A percentile compares a stretch with the other conserved stretches of the same genome.
Conservation (phyloP, 23 red algal species). For the Gracilaria caudata region DNA sequence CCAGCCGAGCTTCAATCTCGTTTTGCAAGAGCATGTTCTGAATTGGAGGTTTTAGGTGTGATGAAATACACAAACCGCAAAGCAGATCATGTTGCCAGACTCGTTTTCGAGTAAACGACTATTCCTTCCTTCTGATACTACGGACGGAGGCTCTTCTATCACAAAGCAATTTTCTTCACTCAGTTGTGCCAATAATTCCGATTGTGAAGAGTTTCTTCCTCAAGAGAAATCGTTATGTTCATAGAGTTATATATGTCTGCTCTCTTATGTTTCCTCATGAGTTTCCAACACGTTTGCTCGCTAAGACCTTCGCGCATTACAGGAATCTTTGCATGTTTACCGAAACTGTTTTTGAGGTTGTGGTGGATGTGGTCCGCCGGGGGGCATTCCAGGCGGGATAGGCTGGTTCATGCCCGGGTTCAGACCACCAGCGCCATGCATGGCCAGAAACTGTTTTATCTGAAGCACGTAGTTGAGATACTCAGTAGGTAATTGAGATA, state of each 20-base stretch:
- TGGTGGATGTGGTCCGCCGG: conserved; percentile 1
- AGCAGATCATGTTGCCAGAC: conserved; percentile 48
- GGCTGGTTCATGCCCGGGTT: conserved; percentile 28
- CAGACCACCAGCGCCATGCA: conserved; percentile 10
- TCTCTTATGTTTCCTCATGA: not conserved
- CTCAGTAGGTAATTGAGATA: conserved; percentile 76
- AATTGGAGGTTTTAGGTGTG: conserved; percentile 52
- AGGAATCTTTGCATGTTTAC: not conserved
- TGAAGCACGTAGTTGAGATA: conserved; percentile 70
- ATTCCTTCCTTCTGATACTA: not conserved
- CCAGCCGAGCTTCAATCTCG: conserved; percentile 52
- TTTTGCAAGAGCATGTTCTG: conserved; percentile 52
- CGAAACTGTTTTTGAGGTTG: conserved; percentile 22
- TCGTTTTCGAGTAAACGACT: conserved; percentile 45
- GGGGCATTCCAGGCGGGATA: conserved; percentile 29
- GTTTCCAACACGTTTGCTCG: not conserved
- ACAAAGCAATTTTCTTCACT: not conserved
- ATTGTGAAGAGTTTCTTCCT: too few relatives aligned
- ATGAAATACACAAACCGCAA: conserved; percentile 66
- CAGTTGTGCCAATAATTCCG: not conserved
- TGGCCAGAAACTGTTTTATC: conserved; percentile 43
- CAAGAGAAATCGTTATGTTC: too few relatives aligned
- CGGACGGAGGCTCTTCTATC: too few relatives aligned
- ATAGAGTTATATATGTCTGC: too few relatives aligned
- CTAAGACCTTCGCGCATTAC: not conserved